Evolutionary conservation across 1,284 basidiomycete species (phyloP), one percentile per base, ranked within the genome.

Genomic region (Blastosporella zonata): DNA sequence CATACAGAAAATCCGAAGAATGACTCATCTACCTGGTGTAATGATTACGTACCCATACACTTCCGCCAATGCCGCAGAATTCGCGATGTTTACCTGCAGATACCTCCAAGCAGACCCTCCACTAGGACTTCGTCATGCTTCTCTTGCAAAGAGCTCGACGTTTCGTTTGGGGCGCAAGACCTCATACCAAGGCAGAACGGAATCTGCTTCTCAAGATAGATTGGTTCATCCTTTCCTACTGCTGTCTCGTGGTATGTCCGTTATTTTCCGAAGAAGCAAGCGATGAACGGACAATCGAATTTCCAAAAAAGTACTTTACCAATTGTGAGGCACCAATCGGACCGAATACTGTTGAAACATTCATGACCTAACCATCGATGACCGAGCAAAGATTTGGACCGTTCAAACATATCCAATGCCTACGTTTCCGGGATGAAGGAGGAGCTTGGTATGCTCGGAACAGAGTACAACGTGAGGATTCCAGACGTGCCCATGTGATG

Each of bases 371-470:
- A 22, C 37, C 33, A 7, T 21, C 23, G 35, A 42, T 37, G 37
- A 44, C 47, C 38, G 27, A 39, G 15, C 21, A 36, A 49, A 84
- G 82, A 86, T 64, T 70, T 86, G 17, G 81, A 85, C 62, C 69
- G 82, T 49, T 79, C 81, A 20, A 85, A 85, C 62, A 70, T 86
- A 34, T 71, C 73, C 50, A 85, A 86, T 63, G 82, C 84, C 6
- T 88, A 87, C 63, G 86, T 92, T 13, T 88, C 85, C 3, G 90
- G 89, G 2, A 90, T 93, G 88, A 82, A 78, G 56, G 85, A 91
- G 64, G 87, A 89, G 38, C 73, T 91, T 27, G 59, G 74, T 50
- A 84, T 90, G 79, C 66, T 73, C 42, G 86, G 86, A 25, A 84
- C 78, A 35, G 74, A 90, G 52, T 82, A 79, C 62, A 90, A 90